Evolutionary conservation across 495 filamentous ascomycete species (phyloP).

Genomic region (Cercophora scortea): DNA sequence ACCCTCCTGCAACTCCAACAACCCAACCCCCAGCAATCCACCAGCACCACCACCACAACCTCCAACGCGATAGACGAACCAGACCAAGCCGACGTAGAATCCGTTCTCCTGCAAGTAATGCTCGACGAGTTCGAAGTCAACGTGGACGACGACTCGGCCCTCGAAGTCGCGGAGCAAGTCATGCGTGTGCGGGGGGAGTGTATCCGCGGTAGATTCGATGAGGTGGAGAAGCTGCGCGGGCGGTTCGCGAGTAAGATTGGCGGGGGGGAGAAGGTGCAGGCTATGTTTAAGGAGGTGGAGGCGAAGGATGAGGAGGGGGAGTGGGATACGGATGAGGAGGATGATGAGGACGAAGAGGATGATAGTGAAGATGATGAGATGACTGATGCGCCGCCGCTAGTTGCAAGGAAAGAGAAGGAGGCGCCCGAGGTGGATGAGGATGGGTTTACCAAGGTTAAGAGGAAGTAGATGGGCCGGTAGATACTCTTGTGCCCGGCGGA

Average conservation of each 20-base stretch:
- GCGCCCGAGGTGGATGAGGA: slow-evolving; percentile 84
- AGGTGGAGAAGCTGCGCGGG: slow-evolving; percentile 58
- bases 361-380: slow-evolving; percentile 60
- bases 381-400: slow-evolving; percentile 61
- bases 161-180: slow-evolving; percentile 63
- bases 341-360: slow-evolving; percentile 45
- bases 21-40: background rate
- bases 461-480: slow-evolving; percentile 15
- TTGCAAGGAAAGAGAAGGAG: slow-evolving; percentile 52
- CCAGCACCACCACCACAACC: slow-evolving; percentile 1
- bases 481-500: background rate
- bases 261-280: slow-evolving; percentile 32
- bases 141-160: slow-evolving; percentile 81
- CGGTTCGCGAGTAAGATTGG: background rate
- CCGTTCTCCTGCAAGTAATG: slow-evolving; percentile 79
- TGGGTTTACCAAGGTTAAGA: slow-evolving; percentile 72
- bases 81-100: slow-evolving; percentile 76
- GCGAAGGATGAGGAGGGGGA: slow-evolving; percentile 54
- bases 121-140: slow-evolving; percentile 89
- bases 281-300: slow-evolving; percentile 52
- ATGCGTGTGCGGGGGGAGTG: slow-evolving; percentile 57
- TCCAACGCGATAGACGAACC: slow-evolving; percentile 41
- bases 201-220: slow-evolving; percentile 53
- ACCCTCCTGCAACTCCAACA: background rate
- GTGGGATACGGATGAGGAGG: slow-evolving; percentile 42